These are phyloP conservation scores for Echium plantagineum DNA, from an alignment of 257 asterid genomes.

Conservation along the genomic window DNA sequence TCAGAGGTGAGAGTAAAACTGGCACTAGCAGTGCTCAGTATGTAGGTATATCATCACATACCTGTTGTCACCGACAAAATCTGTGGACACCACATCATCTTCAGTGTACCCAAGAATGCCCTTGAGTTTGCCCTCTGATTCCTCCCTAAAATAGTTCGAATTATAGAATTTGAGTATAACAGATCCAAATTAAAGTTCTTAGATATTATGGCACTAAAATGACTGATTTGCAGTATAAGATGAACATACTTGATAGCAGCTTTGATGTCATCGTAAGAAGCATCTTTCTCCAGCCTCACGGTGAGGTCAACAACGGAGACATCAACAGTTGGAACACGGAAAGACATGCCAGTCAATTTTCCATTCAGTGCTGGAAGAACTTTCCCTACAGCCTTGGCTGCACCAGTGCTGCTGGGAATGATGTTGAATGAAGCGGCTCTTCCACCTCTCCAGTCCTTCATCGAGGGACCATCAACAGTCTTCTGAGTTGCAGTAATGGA, in stretches of 20 bases:
- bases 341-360: slow-evolving; percentile 70
- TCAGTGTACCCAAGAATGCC: slow-evolving; percentile 78
- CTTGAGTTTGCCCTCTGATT: slow-evolving; percentile 60
- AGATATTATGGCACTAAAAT: too few species aligned
- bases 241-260: slow-evolving; percentile 54
- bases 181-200: too few species aligned
- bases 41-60: slow-evolving; percentile 1
- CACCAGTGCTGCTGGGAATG: slow-evolving; percentile 86
- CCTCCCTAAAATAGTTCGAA: slow-evolving; percentile 34
- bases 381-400: slow-evolving; percentile 84
- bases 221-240: neutral
- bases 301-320: slow-evolving; percentile 79
- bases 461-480: slow-evolving; percentile 81
- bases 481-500: slow-evolving; percentile 66
- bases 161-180: neutral
- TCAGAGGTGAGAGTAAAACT: too few species aligned
- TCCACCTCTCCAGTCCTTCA: slow-evolving; percentile 93
- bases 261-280: slow-evolving; percentile 57
- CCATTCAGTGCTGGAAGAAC: slow-evolving; percentile 76
- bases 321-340: slow-evolving; percentile 76
- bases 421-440: slow-evolving; percentile 83
- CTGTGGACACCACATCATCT: slow-evolving; percentile 66
- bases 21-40: neutral
- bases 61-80: slow-evolving; percentile 71
- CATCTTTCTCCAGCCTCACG: slow-evolving; percentile 55